A percentile compares a stretch with the other conserved stretches of the same genome.
These are phyloP conservation scores for Pythium dissimile DNA, from an alignment of 352 stramenopile genomes.

Conservation along the genomic window DNA sequence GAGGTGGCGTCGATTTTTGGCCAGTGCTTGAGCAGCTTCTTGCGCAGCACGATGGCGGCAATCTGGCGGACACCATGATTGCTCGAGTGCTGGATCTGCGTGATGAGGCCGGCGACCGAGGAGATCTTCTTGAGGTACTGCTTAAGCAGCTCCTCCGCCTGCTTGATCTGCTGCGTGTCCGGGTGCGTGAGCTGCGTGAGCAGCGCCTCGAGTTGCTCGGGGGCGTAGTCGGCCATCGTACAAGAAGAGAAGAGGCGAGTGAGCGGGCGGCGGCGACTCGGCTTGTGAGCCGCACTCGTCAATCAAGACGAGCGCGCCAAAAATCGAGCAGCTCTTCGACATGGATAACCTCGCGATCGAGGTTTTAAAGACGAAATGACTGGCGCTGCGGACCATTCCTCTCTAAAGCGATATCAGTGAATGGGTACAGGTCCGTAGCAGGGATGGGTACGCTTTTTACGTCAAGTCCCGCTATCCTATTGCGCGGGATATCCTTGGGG, in stretches of 20 bases:
- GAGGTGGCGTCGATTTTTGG: conserved; percentile 81
- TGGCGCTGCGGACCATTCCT: conserved; percentile 16
- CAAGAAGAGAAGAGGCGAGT: neutral
- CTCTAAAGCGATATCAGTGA: conserved; percentile 11
- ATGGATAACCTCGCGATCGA: conserved; percentile 21
- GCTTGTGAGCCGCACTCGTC: conserved; percentile 6
- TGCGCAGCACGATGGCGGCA: conserved; percentile 91
- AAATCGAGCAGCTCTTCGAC: conserved; percentile 11
- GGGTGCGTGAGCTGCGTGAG: conserved; percentile 90
- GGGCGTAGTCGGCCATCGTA: conserved; percentile 74
- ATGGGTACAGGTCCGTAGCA: conserved; percentile 12
- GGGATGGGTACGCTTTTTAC: conserved; percentile 17
- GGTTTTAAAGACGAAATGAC: conserved; percentile 26
- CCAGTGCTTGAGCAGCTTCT: conserved; percentile 94
- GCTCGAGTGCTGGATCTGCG: conserved; percentile 79
- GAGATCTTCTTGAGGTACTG: conserved; percentile 89
- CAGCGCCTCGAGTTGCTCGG: conserved; percentile 83
- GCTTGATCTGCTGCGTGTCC: conserved; percentile 94
- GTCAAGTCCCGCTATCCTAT: neutral
- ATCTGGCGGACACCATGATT: conserved; percentile 89
- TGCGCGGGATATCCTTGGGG: too few species aligned
- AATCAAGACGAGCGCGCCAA: conserved; percentile 16
- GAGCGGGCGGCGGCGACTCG: conserved; percentile 2
- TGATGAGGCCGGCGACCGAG: conserved; percentile 86
- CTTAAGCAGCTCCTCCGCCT: conserved; percentile 93